phyloP scores from a whole-genome alignment of 139 green algal genomes.

The Asterochloris sp. region DNA sequence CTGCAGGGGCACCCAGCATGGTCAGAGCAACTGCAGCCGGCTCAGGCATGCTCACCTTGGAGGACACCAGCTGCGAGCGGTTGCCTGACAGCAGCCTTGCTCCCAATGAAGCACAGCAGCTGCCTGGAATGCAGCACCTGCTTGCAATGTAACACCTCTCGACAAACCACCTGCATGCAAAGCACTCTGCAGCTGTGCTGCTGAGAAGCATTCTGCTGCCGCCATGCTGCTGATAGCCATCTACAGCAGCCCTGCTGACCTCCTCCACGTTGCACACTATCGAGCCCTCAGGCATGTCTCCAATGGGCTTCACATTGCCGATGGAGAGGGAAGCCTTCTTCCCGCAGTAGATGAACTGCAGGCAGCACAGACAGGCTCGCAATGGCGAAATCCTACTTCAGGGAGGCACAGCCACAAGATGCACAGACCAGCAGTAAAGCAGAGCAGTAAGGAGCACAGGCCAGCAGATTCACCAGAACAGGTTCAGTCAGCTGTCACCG shows the following conservation, averaged over 20 bases:
- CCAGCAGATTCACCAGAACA: no score
- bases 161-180: background rate
- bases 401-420: background rate
- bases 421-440: no score
- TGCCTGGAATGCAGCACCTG: background rate
- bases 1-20: conserved; percentile 25
- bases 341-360: conserved; percentile 95
- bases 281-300: conserved; percentile 97
- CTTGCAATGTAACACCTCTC: background rate
- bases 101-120: background rate
- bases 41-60: background rate
- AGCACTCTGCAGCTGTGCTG: background rate
- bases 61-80: no score
- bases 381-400: background rate
- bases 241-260: conserved; percentile 29
- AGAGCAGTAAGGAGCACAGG: no score
- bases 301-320: conserved; percentile 96
- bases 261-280: conserved; percentile 99
- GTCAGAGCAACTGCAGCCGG: background rate
- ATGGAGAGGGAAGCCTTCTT: conserved; percentile 94
- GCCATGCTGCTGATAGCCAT: background rate
- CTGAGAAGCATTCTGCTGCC: background rate
- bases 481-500: no score
- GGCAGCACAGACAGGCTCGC: background rate
- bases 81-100: no score